A percentile compares a stretch with the other conserved stretches of the same genome.
phyloP scores from a whole-genome alignment of 129 eudicot species.

The Oenanthe sinensis region DNA sequence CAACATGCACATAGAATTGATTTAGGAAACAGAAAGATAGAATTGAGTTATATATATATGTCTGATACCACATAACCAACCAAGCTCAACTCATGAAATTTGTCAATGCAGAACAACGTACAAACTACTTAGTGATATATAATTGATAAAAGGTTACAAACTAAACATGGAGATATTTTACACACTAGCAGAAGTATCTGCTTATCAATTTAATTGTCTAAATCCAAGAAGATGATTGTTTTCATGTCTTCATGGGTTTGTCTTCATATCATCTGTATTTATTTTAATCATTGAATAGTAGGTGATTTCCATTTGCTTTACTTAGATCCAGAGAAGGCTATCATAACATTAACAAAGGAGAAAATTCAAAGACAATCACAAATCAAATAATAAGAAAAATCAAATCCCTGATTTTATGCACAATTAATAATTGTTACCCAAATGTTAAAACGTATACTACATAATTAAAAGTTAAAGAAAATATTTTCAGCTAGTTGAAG shows the following conservation, averaged over 20 bases:
- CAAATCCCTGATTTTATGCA: neutral
- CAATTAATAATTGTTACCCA: neutral
- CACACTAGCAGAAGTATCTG: neutral
- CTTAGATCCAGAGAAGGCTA: conserved; percentile 52
- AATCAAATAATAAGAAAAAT: neutral
- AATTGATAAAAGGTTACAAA: neutral
- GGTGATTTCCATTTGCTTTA: conserved; percentile 53
- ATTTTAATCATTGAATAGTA: conserved; percentile 63
- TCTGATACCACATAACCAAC: neutral
- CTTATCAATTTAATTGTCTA: conserved; percentile 80
- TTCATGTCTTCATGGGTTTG: conserved; percentile 66
- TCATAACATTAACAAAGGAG: neutral
- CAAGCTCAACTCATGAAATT: too few relatives aligned
- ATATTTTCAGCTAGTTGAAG: too few relatives aligned
- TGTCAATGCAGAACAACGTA: neutral
- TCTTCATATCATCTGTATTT: conserved; percentile 86
- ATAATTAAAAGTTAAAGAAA: too few relatives aligned
- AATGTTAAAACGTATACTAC: neutral
- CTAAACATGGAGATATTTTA: neutral
- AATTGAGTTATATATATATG: neutral
- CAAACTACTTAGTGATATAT: neutral
- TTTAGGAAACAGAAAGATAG: too few relatives aligned
- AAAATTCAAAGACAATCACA: neutral
- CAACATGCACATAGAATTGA: neutral
- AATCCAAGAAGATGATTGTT: conserved; percentile 87